Evolutionary conservation across 371 early-diverging fungal species (phyloP), one percentile per base, ranked within the genome.

Genomic region (Saksenaea vasiformis): DNA sequence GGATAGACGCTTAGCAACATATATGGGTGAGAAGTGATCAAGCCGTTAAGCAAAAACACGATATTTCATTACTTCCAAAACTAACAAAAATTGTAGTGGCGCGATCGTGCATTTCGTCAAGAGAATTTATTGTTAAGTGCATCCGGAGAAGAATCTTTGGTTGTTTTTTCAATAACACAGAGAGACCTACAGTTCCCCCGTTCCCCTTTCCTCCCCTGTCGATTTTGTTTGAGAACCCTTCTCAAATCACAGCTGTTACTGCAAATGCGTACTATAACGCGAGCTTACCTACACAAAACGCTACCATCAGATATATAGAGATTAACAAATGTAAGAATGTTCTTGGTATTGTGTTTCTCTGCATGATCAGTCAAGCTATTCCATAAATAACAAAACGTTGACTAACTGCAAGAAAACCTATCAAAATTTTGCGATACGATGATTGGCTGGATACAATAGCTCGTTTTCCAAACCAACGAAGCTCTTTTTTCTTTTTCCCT

Each of bases 391-490:
- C 31, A 31, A 2, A 31, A 31, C 31, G 31, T 31, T 31, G 31
- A 31, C 31, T 31, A 31, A 31, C 31, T 31, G 31, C 31, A 31
- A 31, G 31, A 31, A 31, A 7, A 31, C 31, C 31, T 31, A 31
- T 31, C 31, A 31, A 31, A 31, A 31, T 31, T 31, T 31, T 31
- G 31, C 31, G 7, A 31, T 31, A 4, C 31, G 31, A 22, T 47
- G 4, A 47, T 47, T 47, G 51, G 51, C 22, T n/a, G 51, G 22
- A 22, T 22, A 47, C 26, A 10, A 47, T 47, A 22, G 51, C 51
- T 47, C 51, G 22, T 47, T 47, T 47, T 47, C 22, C 51, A 47
- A 47, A 47, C 51, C 51, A 47, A 47, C 51, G 51, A 47, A 14
- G 9, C 22, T 19, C 19, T 47, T 10, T 47, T 47, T 47, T 47